Evolutionary conservation across 257 asterid species (phyloP), one percentile per base, ranked within the genome.

Genomic region (Linaria vulgaris): DNA sequence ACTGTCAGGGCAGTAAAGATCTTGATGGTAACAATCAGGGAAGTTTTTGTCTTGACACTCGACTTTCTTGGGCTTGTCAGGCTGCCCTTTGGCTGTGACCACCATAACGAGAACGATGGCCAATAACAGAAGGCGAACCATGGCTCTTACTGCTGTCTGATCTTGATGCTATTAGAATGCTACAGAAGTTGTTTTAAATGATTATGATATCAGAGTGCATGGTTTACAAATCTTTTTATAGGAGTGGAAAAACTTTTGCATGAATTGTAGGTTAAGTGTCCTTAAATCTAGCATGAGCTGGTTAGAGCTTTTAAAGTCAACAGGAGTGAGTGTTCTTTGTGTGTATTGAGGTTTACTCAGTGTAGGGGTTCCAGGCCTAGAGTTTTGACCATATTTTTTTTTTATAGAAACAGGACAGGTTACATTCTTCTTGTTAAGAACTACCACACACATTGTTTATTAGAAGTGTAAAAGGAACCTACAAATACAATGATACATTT

Each of bases 41-140:
- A 71, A 83, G 6, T 59, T 73, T 70, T 39, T 71, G 59, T 87
- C 88, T 51, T 49, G 61, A 52, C 96, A 88, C 72, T 57, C 75
- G 11, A 83, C 83, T 68, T 74, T 82, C 76, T 66, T 70, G 4
- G 77, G 80, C 12, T 68, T 75, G 14, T 44, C 66, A 16, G 80
- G 77, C 15, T 68, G 80, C 3, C 72, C 87, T 30, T 71, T 70
- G 5, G 80, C 79, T 16, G 65, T 44, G 52, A 61, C 72, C 41
- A 70, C 77, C 64, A 60, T 6, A 5, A 78, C 63, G 6, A 87
- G 67, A 53, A 83, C 37, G 19, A 76, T 43, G 20, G 63, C 72
- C 11, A 71, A 64, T 48, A 77, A 51, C 58, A 77, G 15, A 6
- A 75, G 70, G 57, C 78, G 72, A 57, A 48, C 48, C 85, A 79